A percentile compares a stretch with the other conserved stretches of the same genome.
These are phyloP conservation scores for Fusarium sp. DNA, from an alignment of 2,329 filamentous ascomycete species.

Conservation along the genomic window DNA sequence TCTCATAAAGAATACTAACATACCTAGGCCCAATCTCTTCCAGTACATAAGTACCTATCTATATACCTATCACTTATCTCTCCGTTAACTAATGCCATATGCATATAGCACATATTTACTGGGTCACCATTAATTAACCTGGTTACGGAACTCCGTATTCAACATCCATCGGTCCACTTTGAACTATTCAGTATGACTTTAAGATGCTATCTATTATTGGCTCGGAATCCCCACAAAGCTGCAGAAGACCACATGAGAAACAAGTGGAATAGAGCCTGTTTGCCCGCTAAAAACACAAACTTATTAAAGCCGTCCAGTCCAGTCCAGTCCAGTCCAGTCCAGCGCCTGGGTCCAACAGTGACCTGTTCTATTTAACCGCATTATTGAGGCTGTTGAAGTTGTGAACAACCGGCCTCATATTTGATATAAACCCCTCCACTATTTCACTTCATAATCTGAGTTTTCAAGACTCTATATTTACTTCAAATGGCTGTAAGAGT, in stretches of 20 bases:
- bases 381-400: conserved; percentile 5
- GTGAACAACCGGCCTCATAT: not conserved
- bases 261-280: conserved; percentile 30
- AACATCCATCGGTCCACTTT: conserved; percentile 13
- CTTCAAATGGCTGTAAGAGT: conserved; percentile 40
- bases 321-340: not conserved
- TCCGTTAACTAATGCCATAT: not conserved
- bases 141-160: not conserved
- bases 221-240: conserved; percentile 37
- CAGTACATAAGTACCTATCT: not conserved
- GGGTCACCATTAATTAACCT: not conserved
- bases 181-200: not conserved
- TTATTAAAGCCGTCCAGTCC: conserved; percentile 14
- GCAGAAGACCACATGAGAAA: conserved; percentile 17
- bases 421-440: not conserved
- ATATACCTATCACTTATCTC: not conserved
- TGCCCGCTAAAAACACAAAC: not conserved
- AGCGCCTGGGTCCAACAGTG: not conserved
- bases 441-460: conserved; percentile 10
- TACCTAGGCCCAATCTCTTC: not conserved
- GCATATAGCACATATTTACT: not conserved
- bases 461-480: not conserved
- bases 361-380: conserved; percentile 24
- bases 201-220: conserved; percentile 33
- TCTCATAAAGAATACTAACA: not conserved